These are phyloP conservation scores for Thalia dealbata DNA, from an alignment of 176 grass and related monocot species.

Conservation along the genomic window DNA sequence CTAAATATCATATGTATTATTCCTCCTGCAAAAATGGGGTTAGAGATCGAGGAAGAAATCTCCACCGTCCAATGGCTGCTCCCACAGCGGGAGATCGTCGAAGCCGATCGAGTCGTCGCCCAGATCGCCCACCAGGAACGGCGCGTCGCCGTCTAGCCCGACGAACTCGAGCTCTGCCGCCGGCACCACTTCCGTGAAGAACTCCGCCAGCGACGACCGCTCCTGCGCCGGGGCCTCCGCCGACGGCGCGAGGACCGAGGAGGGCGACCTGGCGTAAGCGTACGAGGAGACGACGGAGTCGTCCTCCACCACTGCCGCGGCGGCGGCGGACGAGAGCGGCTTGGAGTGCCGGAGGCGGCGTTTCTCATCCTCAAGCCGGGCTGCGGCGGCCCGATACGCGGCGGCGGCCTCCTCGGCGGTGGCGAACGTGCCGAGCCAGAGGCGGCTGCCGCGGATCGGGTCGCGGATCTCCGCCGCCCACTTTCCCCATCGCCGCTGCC, in stretches of 20 bases:
- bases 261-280: background rate
- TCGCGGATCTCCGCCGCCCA: slow-evolving; percentile 97
- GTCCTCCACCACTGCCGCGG: background rate
- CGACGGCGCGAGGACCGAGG: slow-evolving; percentile 1
- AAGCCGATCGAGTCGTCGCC: slow-evolving; percentile 6
- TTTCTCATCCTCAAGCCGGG: slow-evolving; percentile 19
- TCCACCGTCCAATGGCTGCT: slow-evolving; percentile 4
- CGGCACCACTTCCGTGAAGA: background rate
- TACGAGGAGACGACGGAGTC: background rate
- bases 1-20: background rate
- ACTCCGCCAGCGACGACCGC: background rate
- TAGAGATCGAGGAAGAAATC: slow-evolving; percentile 15
- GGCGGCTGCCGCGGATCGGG: slow-evolving; percentile 26
- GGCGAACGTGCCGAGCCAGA: slow-evolving; percentile 23
- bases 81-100: slow-evolving; percentile 4
- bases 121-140: slow-evolving; percentile 7
- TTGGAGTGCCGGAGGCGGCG: background rate
- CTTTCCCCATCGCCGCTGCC: slow-evolving; percentile 88
- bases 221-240: background rate
- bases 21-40: background rate
- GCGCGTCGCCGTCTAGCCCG: background rate
- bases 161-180: background rate
- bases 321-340: background rate
- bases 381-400: slow-evolving; percentile 12
- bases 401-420: slow-evolving; percentile 15